Conservation (phyloP, 2,329 filamentous ascomycete species). For the Lachnellula occidentalis region DNA sequence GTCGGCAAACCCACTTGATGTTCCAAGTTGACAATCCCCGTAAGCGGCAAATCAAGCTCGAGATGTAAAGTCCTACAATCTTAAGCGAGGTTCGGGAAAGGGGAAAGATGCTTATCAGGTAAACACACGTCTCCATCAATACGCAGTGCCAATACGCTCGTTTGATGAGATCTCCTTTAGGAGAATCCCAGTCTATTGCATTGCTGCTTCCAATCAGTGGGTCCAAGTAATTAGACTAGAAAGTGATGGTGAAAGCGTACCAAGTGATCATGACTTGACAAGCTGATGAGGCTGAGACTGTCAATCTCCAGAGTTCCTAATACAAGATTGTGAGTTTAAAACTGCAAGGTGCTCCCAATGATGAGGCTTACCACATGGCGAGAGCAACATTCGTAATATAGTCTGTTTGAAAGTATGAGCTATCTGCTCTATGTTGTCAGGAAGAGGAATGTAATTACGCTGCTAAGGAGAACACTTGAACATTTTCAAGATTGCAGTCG, state of each 20-base stretch:
- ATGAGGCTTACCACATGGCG: slow-evolving; percentile 41
- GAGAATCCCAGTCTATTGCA: slow-evolving; percentile 41
- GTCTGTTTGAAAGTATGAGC: slow-evolving; percentile 27
- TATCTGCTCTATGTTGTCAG: neutral
- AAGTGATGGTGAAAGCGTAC: slow-evolving; percentile 30
- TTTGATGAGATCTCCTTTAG: slow-evolving; percentile 46
- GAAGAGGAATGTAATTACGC: slow-evolving; percentile 37
- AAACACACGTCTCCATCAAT: slow-evolving; percentile 46
- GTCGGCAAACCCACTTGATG: slow-evolving; percentile 49
- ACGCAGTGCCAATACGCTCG: slow-evolving; percentile 53
- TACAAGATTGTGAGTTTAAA: slow-evolving; percentile 8
- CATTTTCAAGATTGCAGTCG: slow-evolving; percentile 51
- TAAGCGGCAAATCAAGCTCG: slow-evolving; percentile 53
- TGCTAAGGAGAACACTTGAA: slow-evolving; percentile 52
- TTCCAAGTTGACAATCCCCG: slow-evolving; percentile 48
- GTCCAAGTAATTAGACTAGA: slow-evolving; percentile 2
- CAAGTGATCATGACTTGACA: slow-evolving; percentile 52
- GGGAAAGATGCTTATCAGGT: neutral
- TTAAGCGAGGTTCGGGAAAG: slow-evolving; percentile 7
- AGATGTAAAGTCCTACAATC: slow-evolving; percentile 46
- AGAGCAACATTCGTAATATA: slow-evolving; percentile 50
- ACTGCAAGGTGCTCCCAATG: neutral
- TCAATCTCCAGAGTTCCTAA: slow-evolving; percentile 57
- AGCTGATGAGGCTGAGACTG: slow-evolving; percentile 48
- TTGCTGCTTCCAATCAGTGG: slow-evolving; percentile 28